phyloP scores from a whole-genome alignment of 2,329 filamentous ascomycete genomes.

The Aspergillus sp. region DNA sequence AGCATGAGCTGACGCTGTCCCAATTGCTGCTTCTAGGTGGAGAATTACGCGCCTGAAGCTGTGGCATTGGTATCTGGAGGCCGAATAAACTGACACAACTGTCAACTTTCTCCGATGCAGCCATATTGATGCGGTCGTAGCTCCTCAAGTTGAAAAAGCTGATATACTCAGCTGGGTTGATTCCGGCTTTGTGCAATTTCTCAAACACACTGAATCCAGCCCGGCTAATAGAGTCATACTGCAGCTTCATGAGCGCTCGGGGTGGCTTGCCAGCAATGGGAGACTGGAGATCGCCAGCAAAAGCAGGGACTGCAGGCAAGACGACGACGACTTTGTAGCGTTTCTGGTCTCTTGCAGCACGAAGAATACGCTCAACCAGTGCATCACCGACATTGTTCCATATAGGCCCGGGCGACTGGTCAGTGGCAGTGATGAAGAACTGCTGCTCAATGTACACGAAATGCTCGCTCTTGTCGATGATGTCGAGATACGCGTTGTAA shows the following conservation, averaged over 20 bases:
- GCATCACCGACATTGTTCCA: not conserved
- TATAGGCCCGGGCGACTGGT: not conserved
- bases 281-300: not conserved
- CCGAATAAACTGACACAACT: not conserved
- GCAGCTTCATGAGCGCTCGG: not conserved
- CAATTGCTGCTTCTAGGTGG: not conserved
- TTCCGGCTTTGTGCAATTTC: not conserved
- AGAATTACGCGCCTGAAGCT: too few relatives aligned
- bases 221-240: not conserved
- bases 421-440: not conserved
- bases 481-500: not conserved
- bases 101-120: not conserved
- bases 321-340: not conserved
- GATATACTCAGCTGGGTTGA: not conserved
- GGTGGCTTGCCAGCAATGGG: not conserved
- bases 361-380: not conserved
- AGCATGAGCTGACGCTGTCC: not conserved
- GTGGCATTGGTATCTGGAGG: not conserved
- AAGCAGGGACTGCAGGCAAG: not conserved
- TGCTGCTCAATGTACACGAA: conserved; percentile 1
- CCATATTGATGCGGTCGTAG: not conserved
- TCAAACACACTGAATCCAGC: not conserved
- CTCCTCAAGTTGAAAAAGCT: not conserved
- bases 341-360: not conserved
- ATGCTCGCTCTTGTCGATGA: not conserved